Conservation (phyloP, 2,329 filamentous ascomycete species). For the Monilinia laxa region DNA sequence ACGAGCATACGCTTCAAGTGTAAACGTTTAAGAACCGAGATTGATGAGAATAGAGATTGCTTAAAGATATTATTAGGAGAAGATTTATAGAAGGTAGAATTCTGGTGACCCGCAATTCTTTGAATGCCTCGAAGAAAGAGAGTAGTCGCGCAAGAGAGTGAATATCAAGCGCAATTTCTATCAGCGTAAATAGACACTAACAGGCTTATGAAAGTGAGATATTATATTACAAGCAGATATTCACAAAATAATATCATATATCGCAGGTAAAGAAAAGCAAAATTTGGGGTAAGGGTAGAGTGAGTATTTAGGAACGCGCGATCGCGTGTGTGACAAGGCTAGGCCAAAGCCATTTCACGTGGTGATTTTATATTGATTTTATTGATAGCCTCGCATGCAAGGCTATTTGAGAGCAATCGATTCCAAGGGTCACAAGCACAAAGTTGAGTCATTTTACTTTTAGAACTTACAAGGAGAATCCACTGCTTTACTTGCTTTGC, state of each 20-base stretch:
- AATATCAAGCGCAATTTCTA: background rate
- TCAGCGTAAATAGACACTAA: background rate
- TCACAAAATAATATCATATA: background rate
- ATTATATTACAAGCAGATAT: background rate
- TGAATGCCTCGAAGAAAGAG: background rate
- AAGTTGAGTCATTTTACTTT: background rate
- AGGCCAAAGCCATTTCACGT: conserved; percentile 1
- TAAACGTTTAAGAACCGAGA: background rate
- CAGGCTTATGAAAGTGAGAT: background rate
- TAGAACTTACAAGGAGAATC: background rate
- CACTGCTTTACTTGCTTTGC: background rate
- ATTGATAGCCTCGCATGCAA: conserved; percentile 11
- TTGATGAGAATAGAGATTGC: background rate
- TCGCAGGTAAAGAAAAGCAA: background rate
- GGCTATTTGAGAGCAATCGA: background rate
- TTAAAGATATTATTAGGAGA: conserved; percentile 6
- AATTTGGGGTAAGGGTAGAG: conserved; percentile 2
- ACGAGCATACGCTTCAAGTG: conserved; percentile 22
- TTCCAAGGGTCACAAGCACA: background rate
- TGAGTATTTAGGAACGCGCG: background rate
- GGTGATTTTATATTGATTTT: conserved; percentile 19
- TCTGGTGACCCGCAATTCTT: conserved; percentile 5
- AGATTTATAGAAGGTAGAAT: background rate
- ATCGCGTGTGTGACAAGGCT: conserved; percentile 26
- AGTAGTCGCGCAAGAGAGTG: conserved; percentile 7